Evolutionary conservation across 2,329 filamentous ascomycete species (phyloP), one percentile per base, ranked within the genome.

Genomic region (Didymella sp.): DNA sequence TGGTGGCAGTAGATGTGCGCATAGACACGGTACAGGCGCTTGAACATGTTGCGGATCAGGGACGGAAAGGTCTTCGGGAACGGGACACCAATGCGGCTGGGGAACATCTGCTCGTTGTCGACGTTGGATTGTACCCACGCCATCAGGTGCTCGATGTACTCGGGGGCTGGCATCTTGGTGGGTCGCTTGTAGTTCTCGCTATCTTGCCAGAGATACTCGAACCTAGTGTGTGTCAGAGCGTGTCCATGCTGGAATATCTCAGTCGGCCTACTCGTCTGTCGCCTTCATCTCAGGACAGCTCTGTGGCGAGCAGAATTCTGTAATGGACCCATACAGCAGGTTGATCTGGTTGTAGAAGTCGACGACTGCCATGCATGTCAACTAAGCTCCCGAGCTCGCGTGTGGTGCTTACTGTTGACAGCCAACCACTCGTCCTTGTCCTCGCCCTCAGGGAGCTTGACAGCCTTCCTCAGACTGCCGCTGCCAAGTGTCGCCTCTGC

Each of bases 311-410:
- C 95, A 99, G 79, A 99, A 99, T 76, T 99, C 95, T 58, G 95
- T 99, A 75, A 99, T 99, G 65, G 95, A 95, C 58, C 96, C 96
- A 77, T 99, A 99, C 58, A 99, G 88, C 31, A 99, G 85, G 80
- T 99, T 99, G 82, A 99, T 96, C 79, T 99, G 95, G 82, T 99
- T 99, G 86, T 99, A 99, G 79, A 99, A 99, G 79, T 99, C 95
- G 81, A 99, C 95, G 81, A 99, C 93, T 96, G 44, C n/a, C 11
- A 27, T 12, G 9, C n/a, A 25, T 27, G 22, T 69, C 38, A 63
- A 61, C 63, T 38, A n/a, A 33, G n/a, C 43, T 22, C 6, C 21
- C 42, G 30, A 38, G 22, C 11, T 25, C 17, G 67, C 31, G 12
- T 25, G 19, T 21, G 13, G 8, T 24, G 17, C 87, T 69, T 81